Base-by-base conservation (phyloP, 306 rosid species). In the Prunus armeniaca region DNA sequence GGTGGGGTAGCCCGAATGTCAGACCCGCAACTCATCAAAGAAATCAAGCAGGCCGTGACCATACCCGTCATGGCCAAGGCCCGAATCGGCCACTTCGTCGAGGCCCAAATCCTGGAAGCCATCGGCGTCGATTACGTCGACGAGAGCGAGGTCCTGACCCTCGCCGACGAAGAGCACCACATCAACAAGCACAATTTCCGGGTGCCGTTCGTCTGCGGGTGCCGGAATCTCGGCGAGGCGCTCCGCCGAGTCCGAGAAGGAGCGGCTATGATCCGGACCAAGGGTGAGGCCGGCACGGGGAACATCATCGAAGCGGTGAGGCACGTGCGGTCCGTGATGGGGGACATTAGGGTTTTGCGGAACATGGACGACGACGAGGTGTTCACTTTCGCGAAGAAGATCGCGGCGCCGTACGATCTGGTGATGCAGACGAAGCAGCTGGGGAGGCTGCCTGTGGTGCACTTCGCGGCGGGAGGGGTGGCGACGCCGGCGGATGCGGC, bases 401-500 rank as follows among this genome's bases (percentile, higher is more conserved):
- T 93, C 38, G 93, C 93, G 3, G 93, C 97, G 3, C 97, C 97
- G 6, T 93, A 90, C 67, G 97, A 93, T 62, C 77, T 93, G 58
- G 96, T 93, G 55, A 80, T 93, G 91, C 97, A 93, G 89, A 93
- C 97, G 12, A 93, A 93, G 81, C 97, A 93, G 62, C 87, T 93
- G 1, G 97, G 97, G 7, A 82, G 97, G 89, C 88, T 93, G 0
- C 97, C 97, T 9, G 97, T 93, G 18, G 97, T 93, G 57, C 96
- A 93, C 1, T 93, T 93, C 47, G 96, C 97, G 2, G 97, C 97
- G 0, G 97, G 97, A 1, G 97, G 97, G 7, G 97, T 93, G 9
- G 97, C 97, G 3, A 93, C 97, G 1, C 97, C 97, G 0, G 97
- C 97, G 0, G 97, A 93, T 30, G 97, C 97, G 0, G 97, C 97